Evolutionary conservation across 495 filamentous ascomycete genomes (phyloP).

Genomic region (Aspergillus saccharolyticus): DNA sequence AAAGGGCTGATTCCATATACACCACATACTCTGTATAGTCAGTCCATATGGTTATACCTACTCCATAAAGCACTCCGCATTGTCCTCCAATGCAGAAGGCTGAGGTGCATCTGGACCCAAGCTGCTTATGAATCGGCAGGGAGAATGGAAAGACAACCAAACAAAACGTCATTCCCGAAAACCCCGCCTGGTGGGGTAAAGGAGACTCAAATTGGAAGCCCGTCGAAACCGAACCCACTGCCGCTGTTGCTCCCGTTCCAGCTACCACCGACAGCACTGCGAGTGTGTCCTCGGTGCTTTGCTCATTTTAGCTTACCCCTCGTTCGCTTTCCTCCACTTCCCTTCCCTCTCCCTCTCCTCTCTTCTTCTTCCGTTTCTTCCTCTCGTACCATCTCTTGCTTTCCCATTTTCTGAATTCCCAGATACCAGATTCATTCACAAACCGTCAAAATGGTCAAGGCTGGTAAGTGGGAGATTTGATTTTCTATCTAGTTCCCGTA

Average conservation of each 20-base stretch:
- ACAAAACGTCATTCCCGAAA: conserved; percentile 23
- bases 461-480: conserved; percentile 59
- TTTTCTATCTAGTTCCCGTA: conserved; percentile 8
- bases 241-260: not conserved
- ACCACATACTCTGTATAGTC: no score
- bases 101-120: conserved; percentile 10
- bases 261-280: not conserved
- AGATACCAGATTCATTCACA: conserved; percentile 14
- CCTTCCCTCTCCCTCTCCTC: conserved; percentile 15
- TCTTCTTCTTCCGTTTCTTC: conserved; percentile 12
- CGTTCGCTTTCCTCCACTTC: conserved; percentile 19
- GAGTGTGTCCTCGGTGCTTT: not conserved
- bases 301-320: conserved; percentile 7
- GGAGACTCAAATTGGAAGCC: conserved; percentile 12
- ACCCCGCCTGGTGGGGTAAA: conserved; percentile 27
- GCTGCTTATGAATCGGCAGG: conserved; percentile 24
- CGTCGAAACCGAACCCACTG: conserved; percentile 14
- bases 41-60: no score
- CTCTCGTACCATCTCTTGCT: conserved; percentile 12
- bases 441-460: conserved; percentile 86
- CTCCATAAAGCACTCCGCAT: no score
- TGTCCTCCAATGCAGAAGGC: not conserved
- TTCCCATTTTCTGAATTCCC: conserved; percentile 13
- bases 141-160: conserved; percentile 5
- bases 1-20: no score